Conservation (phyloP, 345 rosid genomes). For the Pistacia atlantica region DNA sequence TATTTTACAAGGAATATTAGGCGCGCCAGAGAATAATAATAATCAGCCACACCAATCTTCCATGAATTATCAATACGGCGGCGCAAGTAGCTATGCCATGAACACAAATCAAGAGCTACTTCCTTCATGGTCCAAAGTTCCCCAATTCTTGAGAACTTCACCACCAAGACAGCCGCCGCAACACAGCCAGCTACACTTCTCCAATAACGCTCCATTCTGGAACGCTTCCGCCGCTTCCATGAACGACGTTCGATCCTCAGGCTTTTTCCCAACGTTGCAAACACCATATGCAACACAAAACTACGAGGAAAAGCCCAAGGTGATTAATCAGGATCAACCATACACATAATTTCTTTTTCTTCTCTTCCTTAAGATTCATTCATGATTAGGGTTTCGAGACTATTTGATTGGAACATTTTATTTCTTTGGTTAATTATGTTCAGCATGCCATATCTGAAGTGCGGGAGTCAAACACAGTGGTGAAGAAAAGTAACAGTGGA, state of each 20-base stretch:
- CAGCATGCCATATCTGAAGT: slow-evolving; percentile 51
- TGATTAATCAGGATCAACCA: neutral
- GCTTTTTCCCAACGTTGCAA: slow-evolving; percentile 61
- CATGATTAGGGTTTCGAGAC: slow-evolving; percentile 31
- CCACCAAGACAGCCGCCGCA: slow-evolving; percentile 58
- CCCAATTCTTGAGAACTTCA: slow-evolving; percentile 63
- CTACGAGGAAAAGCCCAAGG: slow-evolving; percentile 58
- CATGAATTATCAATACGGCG: slow-evolving; percentile 31
- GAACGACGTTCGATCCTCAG: slow-evolving; percentile 61
- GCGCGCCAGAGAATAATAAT: slow-evolving; percentile 29
- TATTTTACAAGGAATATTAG: slow-evolving; percentile 55
- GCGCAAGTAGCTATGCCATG: slow-evolving; percentile 36
- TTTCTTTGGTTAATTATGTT: slow-evolving; percentile 8
- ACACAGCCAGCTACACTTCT: slow-evolving; percentile 67
- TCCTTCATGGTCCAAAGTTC: slow-evolving; percentile 65
- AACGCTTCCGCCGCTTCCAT: slow-evolving; percentile 56
- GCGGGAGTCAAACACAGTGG: slow-evolving; percentile 47
- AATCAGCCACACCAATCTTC: slow-evolving; percentile 31
- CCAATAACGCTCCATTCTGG: slow-evolving; percentile 95
- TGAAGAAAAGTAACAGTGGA: slow-evolving; percentile 70
- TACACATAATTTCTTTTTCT: neutral
- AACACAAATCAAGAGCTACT: slow-evolving; percentile 33
- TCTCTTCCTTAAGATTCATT: neutral
- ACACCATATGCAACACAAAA: slow-evolving; percentile 46
- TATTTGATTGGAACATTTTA: slow-evolving; percentile 5